phyloP scores from a whole-genome alignment of 345 rosid species.

The Linum trigynum region DNA sequence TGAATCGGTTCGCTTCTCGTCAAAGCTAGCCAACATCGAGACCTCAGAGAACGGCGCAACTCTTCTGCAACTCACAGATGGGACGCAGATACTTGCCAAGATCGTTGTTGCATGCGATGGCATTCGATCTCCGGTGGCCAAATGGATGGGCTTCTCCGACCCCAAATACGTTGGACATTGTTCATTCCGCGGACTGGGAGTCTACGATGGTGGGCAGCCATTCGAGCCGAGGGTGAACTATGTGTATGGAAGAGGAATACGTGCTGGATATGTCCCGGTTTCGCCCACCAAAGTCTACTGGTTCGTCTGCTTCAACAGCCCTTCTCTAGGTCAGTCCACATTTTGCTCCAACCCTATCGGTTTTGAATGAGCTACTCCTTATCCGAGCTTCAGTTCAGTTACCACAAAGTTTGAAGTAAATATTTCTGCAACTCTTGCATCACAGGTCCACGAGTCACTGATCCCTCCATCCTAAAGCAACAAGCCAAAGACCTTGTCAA shows the following conservation, averaged over 20 bases:
- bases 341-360: background rate
- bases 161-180: conserved; percentile 72
- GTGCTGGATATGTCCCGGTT: conserved; percentile 83
- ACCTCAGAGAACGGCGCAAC: conserved; percentile 36
- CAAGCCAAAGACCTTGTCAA: conserved; percentile 53
- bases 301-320: conserved; percentile 86
- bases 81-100: conserved; percentile 55
- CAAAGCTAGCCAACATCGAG: conserved; percentile 47
- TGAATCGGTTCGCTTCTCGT: conserved; percentile 53
- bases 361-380: too few species aligned
- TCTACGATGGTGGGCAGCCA: conserved; percentile 60
- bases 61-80: conserved; percentile 51
- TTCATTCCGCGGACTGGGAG: conserved; percentile 71
- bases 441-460: conserved; percentile 66
- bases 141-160: conserved; percentile 85
- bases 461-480: conserved; percentile 50
- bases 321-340: conserved; percentile 49
- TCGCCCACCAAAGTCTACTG: conserved; percentile 75
- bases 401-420: background rate
- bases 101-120: conserved; percentile 91
- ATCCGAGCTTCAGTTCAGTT: too few species aligned
- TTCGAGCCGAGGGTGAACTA: conserved; percentile 54
- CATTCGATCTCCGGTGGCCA: conserved; percentile 60
- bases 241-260: conserved; percentile 69
- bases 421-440: conserved; percentile 1